Conservation (phyloP, 768 basidiomycete genomes). For the Panaeolus cyanescens region DNA sequence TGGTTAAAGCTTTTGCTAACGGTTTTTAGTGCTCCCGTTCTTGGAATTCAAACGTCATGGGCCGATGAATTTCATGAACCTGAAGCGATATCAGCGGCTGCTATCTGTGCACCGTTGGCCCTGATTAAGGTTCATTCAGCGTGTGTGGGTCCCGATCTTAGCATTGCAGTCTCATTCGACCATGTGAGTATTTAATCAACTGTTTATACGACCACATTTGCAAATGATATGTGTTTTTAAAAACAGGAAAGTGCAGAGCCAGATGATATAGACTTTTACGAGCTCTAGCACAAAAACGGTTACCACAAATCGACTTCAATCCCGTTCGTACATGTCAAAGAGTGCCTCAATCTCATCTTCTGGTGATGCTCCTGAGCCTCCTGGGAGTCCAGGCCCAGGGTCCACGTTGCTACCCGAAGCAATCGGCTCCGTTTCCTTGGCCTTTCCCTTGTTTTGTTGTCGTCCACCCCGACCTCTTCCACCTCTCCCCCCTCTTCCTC, state of each 20-base stretch:
- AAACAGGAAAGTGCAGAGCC: constrained; percentile 3
- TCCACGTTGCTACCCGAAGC: not conserved
- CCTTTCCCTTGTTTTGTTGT: not conserved
- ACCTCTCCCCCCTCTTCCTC: not conserved
- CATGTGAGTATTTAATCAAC: constrained; percentile 10
- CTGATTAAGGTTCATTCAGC: constrained; percentile 3
- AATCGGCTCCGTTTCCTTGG: not conserved
- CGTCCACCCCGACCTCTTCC: not conserved
- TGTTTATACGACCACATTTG: constrained; percentile 4
- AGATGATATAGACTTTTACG: not conserved
- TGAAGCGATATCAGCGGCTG: constrained; percentile 16
- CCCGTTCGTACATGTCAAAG: too few species aligned
- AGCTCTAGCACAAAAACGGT: not conserved
- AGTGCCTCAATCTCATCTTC: too few species aligned
- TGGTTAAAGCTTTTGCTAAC: not conserved
- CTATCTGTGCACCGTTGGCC: constrained; percentile 15
- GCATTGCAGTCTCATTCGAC: constrained; percentile 18
- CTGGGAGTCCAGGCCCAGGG: not conserved
- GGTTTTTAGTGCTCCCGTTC: constrained; percentile 14
- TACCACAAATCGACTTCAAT: not conserved
- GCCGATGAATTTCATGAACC: constrained; percentile 14
- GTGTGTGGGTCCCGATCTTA: constrained; percentile 7
- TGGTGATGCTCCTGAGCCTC: too few species aligned
- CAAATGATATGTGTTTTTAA: not conserved
- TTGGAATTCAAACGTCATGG: constrained; percentile 20